Evolutionary conservation across 805 yeast species (phyloP).

Genomic region (Debaryomyces castellii): DNA sequence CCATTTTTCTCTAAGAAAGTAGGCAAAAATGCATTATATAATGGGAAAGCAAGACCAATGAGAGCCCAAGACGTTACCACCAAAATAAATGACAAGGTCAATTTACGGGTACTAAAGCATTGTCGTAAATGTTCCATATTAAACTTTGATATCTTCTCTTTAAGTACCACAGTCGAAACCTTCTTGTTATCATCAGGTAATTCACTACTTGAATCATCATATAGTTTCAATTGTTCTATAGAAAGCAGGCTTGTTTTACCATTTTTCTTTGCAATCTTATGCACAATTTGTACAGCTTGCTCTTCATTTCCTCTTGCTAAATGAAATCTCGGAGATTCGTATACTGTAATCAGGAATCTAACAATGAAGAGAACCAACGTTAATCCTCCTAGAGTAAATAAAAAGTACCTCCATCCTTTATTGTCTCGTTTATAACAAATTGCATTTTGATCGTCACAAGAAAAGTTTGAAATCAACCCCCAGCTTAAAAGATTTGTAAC

Average conservation of each 20-base stretch:
- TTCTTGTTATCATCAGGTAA: constrained; percentile 4
- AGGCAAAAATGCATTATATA: constrained; percentile 55
- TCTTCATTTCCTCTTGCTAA: constrained; percentile 52
- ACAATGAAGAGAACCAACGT: constrained; percentile 39
- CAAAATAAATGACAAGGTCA: constrained; percentile 45
- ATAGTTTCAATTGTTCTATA: constrained; percentile 42
- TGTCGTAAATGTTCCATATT: constrained; percentile 39
- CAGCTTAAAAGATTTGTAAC: constrained; percentile 52
- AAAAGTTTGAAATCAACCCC: constrained; percentile 52
- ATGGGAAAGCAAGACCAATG: constrained; percentile 58
- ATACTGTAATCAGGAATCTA: constrained; percentile 40
- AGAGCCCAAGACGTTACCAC: constrained; percentile 52
- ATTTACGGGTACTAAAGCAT: constrained; percentile 45
- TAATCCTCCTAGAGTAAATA: constrained; percentile 53
- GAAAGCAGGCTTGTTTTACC: constrained; percentile 40
- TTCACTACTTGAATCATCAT: constrained; percentile 35
- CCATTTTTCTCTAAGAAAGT: constrained; percentile 48
- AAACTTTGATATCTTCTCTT: constrained; percentile 20
- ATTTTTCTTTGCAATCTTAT: constrained; percentile 48
- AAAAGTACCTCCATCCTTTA: constrained; percentile 63
- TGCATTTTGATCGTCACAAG: constrained; percentile 34
- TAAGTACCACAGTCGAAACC: background rate
- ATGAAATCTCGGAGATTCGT: constrained; percentile 58
- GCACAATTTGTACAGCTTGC: constrained; percentile 44
- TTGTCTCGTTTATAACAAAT: constrained; percentile 48